Base-by-base conservation (phyloP, 768 basidiomycete genomes). In the Coprinopsis cinerea region DNA sequence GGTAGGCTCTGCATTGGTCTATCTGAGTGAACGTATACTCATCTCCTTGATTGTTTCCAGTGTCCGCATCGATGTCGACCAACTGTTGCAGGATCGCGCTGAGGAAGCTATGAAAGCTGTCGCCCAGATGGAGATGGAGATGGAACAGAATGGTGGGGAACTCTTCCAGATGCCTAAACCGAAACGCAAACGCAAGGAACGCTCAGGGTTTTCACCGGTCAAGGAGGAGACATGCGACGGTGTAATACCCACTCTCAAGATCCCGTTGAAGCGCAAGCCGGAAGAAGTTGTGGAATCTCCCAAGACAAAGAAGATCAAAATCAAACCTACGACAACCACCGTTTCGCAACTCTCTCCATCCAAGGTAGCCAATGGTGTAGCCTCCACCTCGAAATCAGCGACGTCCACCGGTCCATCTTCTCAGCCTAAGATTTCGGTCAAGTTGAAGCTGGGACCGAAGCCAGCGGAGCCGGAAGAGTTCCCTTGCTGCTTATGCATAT, bases 31-130 rank as follows among this genome's bases (percentile, higher is more conserved):
- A 11, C 49, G 35, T n/a, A n/a, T n/a, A n/a, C n/a, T 44, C 30
- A 14, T 34, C 44, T 30, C 9, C 35, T 47, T 6, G 47, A 28
- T 28, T 55, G 18, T 11, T 30, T 27, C 3, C 52, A 98, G 94
- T 60, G 95, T 98, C 24, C 82, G 85, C 23, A 97, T 98, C 56
- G 88, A 98, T 51, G 89, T 98, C 18, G 91, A 95, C 60, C 83
- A 87, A 55, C 77, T 96, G 37, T 68, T 98, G 17, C 71, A 60
- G 1, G 84, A 90, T 53, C 75, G 84, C 3, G 82, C 78, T 23
- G 69, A 69, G 5, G 84, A 83, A 28, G 37, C 48, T 43, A 51
- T 32, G 25, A 48, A 57, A 44, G 49, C 44, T 22, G 15, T 11
- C 37, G 18, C 53, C 28, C 44, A 41, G 5, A 34, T 34, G 30